A percentile compares a stretch with the other conserved stretches of the same genome.
Conservation (phyloP, 257 asterid species). For the Solanum chmielewskii region DNA sequence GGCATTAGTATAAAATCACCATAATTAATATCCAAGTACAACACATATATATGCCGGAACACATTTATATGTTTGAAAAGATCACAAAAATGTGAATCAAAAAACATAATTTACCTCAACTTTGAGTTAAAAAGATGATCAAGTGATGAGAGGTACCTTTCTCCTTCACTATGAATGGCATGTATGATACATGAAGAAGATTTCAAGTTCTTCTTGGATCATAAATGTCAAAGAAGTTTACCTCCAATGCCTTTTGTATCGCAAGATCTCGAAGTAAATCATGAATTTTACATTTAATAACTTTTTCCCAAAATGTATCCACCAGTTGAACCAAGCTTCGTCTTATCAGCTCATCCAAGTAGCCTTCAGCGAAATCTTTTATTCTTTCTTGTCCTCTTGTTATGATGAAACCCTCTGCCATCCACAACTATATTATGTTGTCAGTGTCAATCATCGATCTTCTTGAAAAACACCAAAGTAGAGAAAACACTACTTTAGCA, state of each 20-base stretch:
- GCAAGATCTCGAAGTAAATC: constrained; percentile 3
- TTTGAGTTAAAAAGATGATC: background rate
- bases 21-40: too few relatives aligned
- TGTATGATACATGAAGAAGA: background rate
- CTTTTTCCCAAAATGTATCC: background rate
- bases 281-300: background rate
- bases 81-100: background rate
- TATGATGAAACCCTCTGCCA: background rate
- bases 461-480: background rate
- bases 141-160: background rate
- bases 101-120: background rate
- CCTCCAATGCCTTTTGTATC: background rate
- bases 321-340: background rate
- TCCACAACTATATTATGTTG: background rate
- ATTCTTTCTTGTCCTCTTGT: background rate
- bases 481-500: too few relatives aligned
- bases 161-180: background rate
- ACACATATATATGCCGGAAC: too few relatives aligned
- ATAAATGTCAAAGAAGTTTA: background rate
- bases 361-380: background rate
- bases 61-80: too few relatives aligned
- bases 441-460: background rate
- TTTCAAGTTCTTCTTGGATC: background rate
- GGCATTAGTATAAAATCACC: too few relatives aligned
- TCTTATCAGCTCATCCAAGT: background rate